Conservation (phyloP, 2,329 filamentous ascomycete genomes). For the Hypoxylon sp. region DNA sequence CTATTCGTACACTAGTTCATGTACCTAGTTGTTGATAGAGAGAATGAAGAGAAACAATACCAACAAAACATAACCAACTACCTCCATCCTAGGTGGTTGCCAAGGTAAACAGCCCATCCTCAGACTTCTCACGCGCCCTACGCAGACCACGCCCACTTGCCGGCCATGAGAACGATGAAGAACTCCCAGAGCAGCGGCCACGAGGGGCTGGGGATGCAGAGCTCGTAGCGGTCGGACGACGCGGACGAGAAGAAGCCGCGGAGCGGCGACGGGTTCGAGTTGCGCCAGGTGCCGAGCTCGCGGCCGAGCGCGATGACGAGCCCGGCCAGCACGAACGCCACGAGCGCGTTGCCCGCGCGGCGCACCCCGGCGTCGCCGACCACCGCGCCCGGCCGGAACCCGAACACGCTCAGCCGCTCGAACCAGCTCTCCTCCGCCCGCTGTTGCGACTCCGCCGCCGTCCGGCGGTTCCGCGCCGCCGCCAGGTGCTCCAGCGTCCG, state of each 20-base stretch:
- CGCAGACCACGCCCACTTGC: conserved; percentile 1
- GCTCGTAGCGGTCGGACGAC: background rate
- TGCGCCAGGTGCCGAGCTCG: conserved; percentile 24
- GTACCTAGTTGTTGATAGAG: too few relatives aligned
- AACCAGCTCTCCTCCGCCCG: background rate
- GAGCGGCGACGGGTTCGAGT: conserved; percentile 25
- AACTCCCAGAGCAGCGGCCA: conserved; percentile 34
- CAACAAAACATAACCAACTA: too few relatives aligned
- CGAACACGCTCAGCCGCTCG: too few relatives aligned
- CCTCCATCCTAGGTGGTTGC: too few relatives aligned
- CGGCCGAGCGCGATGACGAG: conserved; percentile 29
- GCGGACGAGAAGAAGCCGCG: conserved; percentile 29
- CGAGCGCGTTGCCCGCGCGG: background rate
- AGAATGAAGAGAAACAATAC: too few relatives aligned
- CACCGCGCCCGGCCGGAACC: too few relatives aligned
- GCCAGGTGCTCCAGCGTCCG: background rate
- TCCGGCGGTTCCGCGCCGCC: background rate
- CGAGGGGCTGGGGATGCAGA: conserved; percentile 18
- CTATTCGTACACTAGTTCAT: background rate
- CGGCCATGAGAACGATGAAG: background rate
- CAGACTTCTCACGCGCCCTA: too few relatives aligned
- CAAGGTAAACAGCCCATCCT: too few relatives aligned
- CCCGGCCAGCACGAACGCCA: conserved; percentile 12
- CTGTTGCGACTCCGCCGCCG: background rate
- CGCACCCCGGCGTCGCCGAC: too few relatives aligned